Percentiles rank a stretch among this genome's conserved stretches.
These are phyloP conservation scores for Hevea brasiliensis DNA, from an alignment of 345 rosid species.

Conservation along the genomic window DNA sequence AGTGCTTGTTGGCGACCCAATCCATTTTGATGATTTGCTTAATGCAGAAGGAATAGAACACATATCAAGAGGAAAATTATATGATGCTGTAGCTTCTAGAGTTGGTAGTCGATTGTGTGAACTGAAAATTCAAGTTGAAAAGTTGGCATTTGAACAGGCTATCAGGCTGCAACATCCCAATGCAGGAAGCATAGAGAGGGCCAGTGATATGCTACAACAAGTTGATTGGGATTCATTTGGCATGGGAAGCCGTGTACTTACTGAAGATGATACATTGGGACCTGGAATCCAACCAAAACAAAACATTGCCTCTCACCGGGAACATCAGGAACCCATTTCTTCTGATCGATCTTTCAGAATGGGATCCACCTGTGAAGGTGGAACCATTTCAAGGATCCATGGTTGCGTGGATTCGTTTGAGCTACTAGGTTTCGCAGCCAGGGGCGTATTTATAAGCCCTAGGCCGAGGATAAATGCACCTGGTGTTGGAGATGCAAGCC, in stretches of 20 bases:
- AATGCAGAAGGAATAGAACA: slow-evolving; percentile 40
- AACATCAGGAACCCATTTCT: slow-evolving; percentile 11
- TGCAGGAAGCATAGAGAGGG: slow-evolving; percentile 32
- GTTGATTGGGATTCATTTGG: slow-evolving; percentile 67
- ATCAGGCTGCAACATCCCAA: slow-evolving; percentile 18
- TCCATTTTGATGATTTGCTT: slow-evolving; percentile 67
- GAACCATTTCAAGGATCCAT: slow-evolving; percentile 44
- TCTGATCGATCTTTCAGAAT: slow-evolving; percentile 25
- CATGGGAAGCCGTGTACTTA: slow-evolving; percentile 28
- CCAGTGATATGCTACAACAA: slow-evolving; percentile 43
- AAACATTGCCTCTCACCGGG: neutral
- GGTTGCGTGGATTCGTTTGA: slow-evolving; percentile 54
- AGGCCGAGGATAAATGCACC: slow-evolving; percentile 16
- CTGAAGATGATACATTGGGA: slow-evolving; percentile 5
- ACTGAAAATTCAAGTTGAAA: slow-evolving; percentile 69
- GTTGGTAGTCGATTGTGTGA: slow-evolving; percentile 57
- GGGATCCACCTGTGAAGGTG: slow-evolving; percentile 38
- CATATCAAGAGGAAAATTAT: slow-evolving; percentile 63
- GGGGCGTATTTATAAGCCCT: slow-evolving; percentile 48
- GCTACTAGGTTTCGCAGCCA: slow-evolving; percentile 80
- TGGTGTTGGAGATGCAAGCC: slow-evolving; percentile 19
- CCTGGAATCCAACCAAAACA: slow-evolving; percentile 16
- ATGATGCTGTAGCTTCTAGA: slow-evolving; percentile 83
- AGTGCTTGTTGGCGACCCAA: slow-evolving; percentile 83
- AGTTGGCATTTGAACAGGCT: slow-evolving; percentile 51